Base-by-base conservation (phyloP, 225 moss, liverwort and hornwort species). In the Straminergon stramineum region DNA sequence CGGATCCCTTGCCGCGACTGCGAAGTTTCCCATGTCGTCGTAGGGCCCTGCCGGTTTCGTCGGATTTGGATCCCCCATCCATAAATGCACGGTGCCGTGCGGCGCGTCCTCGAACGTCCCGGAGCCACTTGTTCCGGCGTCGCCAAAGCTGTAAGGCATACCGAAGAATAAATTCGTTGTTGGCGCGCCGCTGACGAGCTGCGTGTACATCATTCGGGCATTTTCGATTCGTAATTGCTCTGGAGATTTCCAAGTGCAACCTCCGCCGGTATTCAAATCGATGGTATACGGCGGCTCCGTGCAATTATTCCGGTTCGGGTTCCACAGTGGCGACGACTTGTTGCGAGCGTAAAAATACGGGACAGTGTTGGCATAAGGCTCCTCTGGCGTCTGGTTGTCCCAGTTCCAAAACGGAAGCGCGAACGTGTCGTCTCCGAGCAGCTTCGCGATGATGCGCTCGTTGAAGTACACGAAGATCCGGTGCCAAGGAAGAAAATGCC, bases 401-500 rank as follows among this genome's bases (percentile, higher is more conserved):
- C 93, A 96, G 70, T 96, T 96, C 96, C 96, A 96, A 56, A 35
- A 96, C 35, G 92, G 94, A 5, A 96, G 67, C 45, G 88, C 83
- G 88, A 95, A 96, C 1, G 90, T 79, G 26, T 92, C 91, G 60
- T 96, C 96, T 7, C 69, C 86, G 6, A 96, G 77, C 26, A 95
- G 65, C 37, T 87, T 89, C 35, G 88, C 94, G 3, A 94, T 60
- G 15, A 94, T 95, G 9, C 92, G 82, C 90, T 95, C 95, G 61
- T 91, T 88, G 84, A 93, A 96, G 26, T 94, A 96, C 6, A 93
- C 7, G 78, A 91, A 95, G 82, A 91, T 92, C 53, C 96, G 91
- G 70, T 96, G 96, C 94, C 93, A 96, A 15, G 96, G 95, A 48
- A 93, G 18, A 76, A 96, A 96, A 79, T 89, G 67, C 96, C 95